phyloP scores from a whole-genome alignment of 768 basidiomycete genomes.

The Austroboletus festivus region DNA sequence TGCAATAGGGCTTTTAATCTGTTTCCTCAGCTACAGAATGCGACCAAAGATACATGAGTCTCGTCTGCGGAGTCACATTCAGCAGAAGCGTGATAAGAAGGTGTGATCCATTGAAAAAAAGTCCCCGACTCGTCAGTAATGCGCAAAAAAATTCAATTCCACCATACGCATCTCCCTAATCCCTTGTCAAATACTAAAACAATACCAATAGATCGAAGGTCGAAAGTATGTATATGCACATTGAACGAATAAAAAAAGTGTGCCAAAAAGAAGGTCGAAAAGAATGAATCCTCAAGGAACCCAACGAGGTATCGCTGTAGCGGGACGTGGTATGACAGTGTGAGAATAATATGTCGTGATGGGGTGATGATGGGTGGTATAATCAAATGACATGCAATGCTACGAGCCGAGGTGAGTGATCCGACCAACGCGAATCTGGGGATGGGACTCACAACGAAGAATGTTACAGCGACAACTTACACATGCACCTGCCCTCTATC shows the following conservation, averaged over 20 bases:
- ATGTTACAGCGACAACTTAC: background rate
- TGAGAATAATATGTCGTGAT: background rate
- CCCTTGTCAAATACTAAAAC: constrained; percentile 18
- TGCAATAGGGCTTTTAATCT: background rate
- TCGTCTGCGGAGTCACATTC: background rate
- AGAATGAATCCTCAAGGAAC: constrained; percentile 1
- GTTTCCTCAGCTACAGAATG: background rate
- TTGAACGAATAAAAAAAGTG: constrained; percentile 16
- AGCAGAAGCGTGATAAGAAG: background rate
- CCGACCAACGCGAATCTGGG: background rate
- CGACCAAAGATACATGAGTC: background rate
- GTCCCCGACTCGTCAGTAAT: background rate
- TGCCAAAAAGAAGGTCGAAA: constrained; percentile 2
- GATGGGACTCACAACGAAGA: constrained; percentile 21
- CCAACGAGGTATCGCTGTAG: constrained; percentile 3
- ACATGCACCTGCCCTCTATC: background rate
- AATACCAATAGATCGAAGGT: constrained; percentile 18
- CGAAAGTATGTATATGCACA: constrained; percentile 20
- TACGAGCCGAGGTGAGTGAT: no score
- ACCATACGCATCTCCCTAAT: background rate
- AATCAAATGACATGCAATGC: background rate
- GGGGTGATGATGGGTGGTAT: background rate
- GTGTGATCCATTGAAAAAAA: background rate
- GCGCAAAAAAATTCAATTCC: constrained; percentile 4
- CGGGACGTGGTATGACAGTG: constrained; percentile 7